phyloP scores from a whole-genome alignment of 129 eudicot genomes.

The Erigeron canadensis region DNA sequence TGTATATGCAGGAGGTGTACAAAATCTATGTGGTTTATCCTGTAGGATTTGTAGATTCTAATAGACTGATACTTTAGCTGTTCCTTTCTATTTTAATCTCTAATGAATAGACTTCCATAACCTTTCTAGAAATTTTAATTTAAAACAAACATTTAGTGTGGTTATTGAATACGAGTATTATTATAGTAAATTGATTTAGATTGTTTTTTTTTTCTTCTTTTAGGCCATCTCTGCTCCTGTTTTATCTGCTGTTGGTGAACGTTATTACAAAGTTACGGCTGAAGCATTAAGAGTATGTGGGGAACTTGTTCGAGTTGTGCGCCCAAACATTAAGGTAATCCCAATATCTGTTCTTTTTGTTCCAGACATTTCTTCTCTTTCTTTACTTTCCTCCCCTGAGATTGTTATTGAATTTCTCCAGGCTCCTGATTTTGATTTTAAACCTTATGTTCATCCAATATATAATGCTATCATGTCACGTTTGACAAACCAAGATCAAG shows the following conservation, averaged over 20 bases:
- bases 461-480: conserved; percentile 93
- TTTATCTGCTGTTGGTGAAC: conserved; percentile 91
- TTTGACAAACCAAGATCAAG: conserved; percentile 98
- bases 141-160: background rate
- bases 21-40: background rate
- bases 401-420: conserved; percentile 27
- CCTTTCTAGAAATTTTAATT: background rate
- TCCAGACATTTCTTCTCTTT: background rate
- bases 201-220: background rate
- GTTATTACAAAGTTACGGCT: conserved; percentile 98
- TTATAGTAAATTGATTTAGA: background rate
- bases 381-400: background rate
- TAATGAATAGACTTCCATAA: background rate
- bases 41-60: background rate
- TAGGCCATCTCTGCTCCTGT: conserved; percentile 92
- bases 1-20: background rate
- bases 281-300: conserved; percentile 99
- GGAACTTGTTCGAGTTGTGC: conserved; percentile 94
- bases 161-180: background rate
- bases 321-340: conserved; percentile 75
- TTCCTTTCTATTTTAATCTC: background rate
- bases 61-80: background rate
- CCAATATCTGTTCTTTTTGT: conserved; percentile 8
- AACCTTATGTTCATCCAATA: conserved; percentile 88
- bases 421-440: conserved; percentile 77